A percentile compares a stretch with the other conserved stretches of the same genome.
Conservation (phyloP, 345 rosid species). For the Eucalyptus brandiana region DNA sequence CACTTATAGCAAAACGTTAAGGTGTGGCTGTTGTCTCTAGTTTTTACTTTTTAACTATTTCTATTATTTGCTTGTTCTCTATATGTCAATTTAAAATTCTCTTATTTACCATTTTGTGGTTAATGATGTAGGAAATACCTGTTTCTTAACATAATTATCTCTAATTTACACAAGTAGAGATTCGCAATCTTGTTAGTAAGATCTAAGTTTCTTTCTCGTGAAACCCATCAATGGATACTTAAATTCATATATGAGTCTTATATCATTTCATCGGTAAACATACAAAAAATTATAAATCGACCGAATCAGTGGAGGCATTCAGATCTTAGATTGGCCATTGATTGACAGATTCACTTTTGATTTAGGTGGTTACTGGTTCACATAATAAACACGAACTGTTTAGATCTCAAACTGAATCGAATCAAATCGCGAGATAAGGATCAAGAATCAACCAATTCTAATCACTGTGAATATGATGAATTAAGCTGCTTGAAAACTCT, state of each 20-base stretch:
- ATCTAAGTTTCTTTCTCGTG: neutral
- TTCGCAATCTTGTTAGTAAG: neutral
- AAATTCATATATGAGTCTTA: neutral
- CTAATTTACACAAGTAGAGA: neutral
- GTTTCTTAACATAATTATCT: neutral
- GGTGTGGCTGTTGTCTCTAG: neutral
- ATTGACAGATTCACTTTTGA: neutral
- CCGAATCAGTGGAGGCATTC: neutral
- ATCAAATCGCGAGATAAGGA: neutral
- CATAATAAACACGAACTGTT: neutral
- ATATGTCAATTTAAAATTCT: neutral
- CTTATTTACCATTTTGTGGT: neutral
- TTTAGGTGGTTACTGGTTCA: neutral
- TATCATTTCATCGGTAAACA: neutral
- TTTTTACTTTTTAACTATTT: neutral
- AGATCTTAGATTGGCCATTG: neutral
- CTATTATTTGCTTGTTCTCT: neutral
- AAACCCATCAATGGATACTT: neutral
- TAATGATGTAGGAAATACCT: neutral
- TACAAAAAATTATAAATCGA: neutral
- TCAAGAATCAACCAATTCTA: neutral
- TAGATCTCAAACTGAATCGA: neutral
- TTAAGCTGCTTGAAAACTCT: neutral
- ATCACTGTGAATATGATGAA: neutral
- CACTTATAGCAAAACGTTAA: neutral